phyloP scores from a whole-genome alignment of 176 grass and related monocot genomes.

The Cenchrus fungigraminus region DNA sequence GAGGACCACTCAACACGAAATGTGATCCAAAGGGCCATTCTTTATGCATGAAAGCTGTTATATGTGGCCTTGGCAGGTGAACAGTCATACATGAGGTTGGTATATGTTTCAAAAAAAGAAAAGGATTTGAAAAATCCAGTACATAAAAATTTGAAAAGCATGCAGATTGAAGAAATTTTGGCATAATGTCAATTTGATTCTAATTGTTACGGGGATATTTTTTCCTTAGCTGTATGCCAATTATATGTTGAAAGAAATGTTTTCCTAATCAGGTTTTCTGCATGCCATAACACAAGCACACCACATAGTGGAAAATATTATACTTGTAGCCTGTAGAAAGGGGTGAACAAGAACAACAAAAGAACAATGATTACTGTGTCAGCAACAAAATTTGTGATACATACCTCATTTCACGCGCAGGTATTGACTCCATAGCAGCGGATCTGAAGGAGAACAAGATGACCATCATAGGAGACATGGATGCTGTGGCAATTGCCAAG shows the following conservation, averaged over 20 bases:
- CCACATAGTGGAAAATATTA: slow-evolving; percentile 17
- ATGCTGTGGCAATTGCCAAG: slow-evolving; percentile 80
- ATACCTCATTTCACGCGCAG: slow-evolving; percentile 43
- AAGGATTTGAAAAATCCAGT: neutral
- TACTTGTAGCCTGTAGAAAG: neutral
- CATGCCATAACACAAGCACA: neutral
- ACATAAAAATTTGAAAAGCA: slow-evolving; percentile 2
- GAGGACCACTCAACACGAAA: neutral
- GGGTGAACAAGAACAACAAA: neutral
- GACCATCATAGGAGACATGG: slow-evolving; percentile 88
- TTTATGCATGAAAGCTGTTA: slow-evolving; percentile 11
- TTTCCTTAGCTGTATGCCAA: neutral
- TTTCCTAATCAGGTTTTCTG: slow-evolving; percentile 12
- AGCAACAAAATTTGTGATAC: slow-evolving; percentile 34
- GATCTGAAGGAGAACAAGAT: slow-evolving; percentile 95
- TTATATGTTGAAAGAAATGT: slow-evolving; percentile 1
- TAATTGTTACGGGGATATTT: neutral
- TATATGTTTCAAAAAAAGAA: slow-evolving; percentile 26
- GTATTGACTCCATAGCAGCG: slow-evolving; percentile 89
- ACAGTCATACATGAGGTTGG: neutral
- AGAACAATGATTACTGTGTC: neutral
- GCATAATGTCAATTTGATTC: neutral
- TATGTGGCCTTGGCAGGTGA: neutral
- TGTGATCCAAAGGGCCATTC: neutral
- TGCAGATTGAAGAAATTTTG: slow-evolving; percentile 10